phyloP scores from a whole-genome alignment of 106 monocot genomes.

The Apostasia ramifera region DNA sequence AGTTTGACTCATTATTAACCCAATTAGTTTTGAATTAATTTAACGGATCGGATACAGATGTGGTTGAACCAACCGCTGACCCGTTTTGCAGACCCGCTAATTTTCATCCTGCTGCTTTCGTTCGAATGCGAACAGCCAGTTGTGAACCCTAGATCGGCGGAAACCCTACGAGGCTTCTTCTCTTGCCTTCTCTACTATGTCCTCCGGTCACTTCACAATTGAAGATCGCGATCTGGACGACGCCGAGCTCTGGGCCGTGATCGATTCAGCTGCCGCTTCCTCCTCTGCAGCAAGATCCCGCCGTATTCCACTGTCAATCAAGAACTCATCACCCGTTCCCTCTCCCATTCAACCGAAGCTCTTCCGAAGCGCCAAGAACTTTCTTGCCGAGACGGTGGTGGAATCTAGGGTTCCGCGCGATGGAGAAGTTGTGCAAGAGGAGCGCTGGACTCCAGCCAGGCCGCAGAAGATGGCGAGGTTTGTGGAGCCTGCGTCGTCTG shows the following conservation, averaged over 20 bases:
- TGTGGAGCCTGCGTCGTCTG: constrained; percentile 7
- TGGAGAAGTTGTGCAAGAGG: constrained; percentile 59
- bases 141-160: no score
- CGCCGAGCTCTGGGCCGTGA: constrained; percentile 89
- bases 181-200: not conserved
- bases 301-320: constrained; percentile 41
- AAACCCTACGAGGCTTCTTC: not conserved
- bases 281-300: constrained; percentile 57
- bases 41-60: no score
- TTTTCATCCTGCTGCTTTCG: no score
- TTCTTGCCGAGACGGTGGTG: constrained; percentile 1
- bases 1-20: no score
- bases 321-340: constrained; percentile 6
- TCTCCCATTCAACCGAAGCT: not conserved
- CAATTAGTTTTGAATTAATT: no score
- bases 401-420: constrained; percentile 15
- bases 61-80: no score
- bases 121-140: no score
- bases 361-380: constrained; percentile 14
- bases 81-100: no score
- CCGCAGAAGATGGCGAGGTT: constrained; percentile 44
- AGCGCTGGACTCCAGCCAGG: constrained; percentile 17
- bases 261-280: constrained; percentile 77
- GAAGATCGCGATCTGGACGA: constrained; percentile 80
- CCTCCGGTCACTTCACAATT: constrained; percentile 23